Base-by-base conservation (phyloP, 495 filamentous ascomycete genomes). In the Penicillium cosmopolitanum region DNA sequence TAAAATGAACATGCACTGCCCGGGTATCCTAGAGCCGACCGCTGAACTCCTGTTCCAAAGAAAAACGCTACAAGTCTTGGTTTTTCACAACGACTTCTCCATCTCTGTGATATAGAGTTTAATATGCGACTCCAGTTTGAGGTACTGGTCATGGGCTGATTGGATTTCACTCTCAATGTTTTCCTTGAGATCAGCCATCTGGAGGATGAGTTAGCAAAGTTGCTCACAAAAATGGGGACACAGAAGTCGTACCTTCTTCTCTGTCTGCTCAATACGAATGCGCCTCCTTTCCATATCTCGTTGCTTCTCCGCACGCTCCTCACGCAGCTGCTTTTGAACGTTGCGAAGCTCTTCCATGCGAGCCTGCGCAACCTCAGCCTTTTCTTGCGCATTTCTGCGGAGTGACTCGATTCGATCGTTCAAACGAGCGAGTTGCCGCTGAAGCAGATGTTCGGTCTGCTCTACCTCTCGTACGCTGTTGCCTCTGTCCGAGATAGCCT, bases 21-120 rank as follows among this genome's bases (percentile, higher is more conserved):
- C 67, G 76, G 76, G 76, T 79, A 79, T 79, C 74, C 76, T 77
- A 67, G 64, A 72, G 60, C 70, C 62, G 58, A 71, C 66, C 71
- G 58, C 57, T 68, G 58, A 78, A 79, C 74, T 76, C 73, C 74
- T 66, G 60, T 67, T 68, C 47, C 57, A 61, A 57, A 67, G 44
- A 56, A 71, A 44, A 23, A 48, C 31, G 42, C 50, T 50, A 65
- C 40, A 66, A 58, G 70, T 55, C 53, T 35, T 53, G 40, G 35
- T 58, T 33, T 21, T 35, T 88, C 69, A 92, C 59, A 93, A 83
- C 58, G 86, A 87, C 77, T 97, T 93, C 72, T 98, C 96, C 93
- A 98, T 97, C 82, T 98, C 93, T 25, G 89, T 96, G 71, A 98
- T 95, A 79, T 98, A 98, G 58, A 97, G 81, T 73, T 91, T 93